Conservation (phyloP, 768 basidiomycete species). For the Mycena olivaceomarginata region DNA sequence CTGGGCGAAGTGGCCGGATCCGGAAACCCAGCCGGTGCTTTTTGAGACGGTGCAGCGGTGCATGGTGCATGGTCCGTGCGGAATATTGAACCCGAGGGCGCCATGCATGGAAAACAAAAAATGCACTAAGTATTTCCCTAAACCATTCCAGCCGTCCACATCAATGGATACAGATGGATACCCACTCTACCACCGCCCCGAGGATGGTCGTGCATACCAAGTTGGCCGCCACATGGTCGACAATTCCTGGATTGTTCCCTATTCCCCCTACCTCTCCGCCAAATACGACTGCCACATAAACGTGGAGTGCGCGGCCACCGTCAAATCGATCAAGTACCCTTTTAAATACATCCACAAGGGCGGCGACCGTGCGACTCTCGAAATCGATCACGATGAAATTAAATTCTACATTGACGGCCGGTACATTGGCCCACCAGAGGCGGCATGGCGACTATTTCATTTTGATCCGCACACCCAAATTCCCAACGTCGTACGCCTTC, state of each 20-base stretch:
- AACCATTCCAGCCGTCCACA: conserved; percentile 54
- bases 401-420: conserved; percentile 29
- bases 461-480: conserved; percentile 55
- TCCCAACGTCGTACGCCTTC: conserved; percentile 63
- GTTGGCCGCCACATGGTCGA: conserved; percentile 38
- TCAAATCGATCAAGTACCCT: too few relatives aligned
- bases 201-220: conserved; percentile 35
- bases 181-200: conserved; percentile 49
- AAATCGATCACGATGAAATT: conserved; percentile 41
- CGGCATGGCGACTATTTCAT: conserved; percentile 58
- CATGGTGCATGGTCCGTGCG: conserved; percentile 67
- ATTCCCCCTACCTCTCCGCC: too few relatives aligned
- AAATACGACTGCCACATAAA: too few relatives aligned
- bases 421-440: conserved; percentile 59
- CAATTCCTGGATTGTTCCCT: conserved; percentile 46
- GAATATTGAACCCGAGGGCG: conserved; percentile 42
- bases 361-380: not conserved
- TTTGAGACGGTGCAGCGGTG: not conserved
- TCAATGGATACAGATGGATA: conserved; percentile 36
- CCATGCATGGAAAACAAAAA: conserved; percentile 60
- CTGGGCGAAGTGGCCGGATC: conserved; percentile 4
- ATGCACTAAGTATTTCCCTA: conserved; percentile 46
- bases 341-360: too few relatives aligned
- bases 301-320: too few relatives aligned
- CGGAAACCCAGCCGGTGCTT: not conserved